Percentiles rank a stretch among this genome's conserved stretches.
phyloP scores from a whole-genome alignment of 2,329 filamentous ascomycete genomes.

The Monosporascus sp. region DNA sequence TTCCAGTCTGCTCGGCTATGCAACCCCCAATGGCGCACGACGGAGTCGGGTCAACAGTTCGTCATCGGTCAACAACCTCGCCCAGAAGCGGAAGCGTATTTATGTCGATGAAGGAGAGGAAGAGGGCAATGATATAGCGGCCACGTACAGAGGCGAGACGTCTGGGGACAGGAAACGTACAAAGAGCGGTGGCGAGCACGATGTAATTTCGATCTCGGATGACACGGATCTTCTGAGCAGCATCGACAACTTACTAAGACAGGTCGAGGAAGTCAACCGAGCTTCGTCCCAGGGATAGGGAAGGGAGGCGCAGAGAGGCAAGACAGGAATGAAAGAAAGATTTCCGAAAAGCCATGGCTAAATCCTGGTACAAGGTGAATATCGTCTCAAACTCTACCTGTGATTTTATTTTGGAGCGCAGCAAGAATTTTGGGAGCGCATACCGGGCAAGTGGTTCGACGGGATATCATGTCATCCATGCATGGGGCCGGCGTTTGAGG shows the following conservation, averaged over 20 bases:
- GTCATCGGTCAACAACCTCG: conserved; percentile 9
- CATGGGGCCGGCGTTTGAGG: no score
- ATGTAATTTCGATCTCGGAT: conserved; percentile 4
- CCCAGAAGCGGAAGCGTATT: conserved; percentile 22
- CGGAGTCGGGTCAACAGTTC: conserved; percentile 13
- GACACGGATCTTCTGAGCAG: conserved; percentile 21
- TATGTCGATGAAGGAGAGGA: conserved; percentile 1
- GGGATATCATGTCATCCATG: no score
- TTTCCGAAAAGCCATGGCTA: not conserved
- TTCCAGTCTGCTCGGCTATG: conserved; percentile 4
- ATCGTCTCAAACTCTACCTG: no score
- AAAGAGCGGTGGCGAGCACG: conserved; percentile 13
- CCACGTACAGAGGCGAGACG: conserved; percentile 15
- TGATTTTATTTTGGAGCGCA: no score
- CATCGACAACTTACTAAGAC: conserved; percentile 20
- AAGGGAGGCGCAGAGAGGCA: not conserved
- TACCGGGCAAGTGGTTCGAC: no score
- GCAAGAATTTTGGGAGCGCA: no score
- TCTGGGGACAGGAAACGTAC: conserved; percentile 19
- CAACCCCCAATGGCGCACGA: not conserved
- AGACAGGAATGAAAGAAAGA: not conserved
- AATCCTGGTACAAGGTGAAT: no score
- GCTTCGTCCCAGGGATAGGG: not conserved
- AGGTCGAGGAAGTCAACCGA: conserved; percentile 11
- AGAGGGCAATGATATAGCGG: conserved; percentile 16